phyloP scores from a whole-genome alignment of 352 stramenopile species.

The Phytophthora aleatoria region DNA sequence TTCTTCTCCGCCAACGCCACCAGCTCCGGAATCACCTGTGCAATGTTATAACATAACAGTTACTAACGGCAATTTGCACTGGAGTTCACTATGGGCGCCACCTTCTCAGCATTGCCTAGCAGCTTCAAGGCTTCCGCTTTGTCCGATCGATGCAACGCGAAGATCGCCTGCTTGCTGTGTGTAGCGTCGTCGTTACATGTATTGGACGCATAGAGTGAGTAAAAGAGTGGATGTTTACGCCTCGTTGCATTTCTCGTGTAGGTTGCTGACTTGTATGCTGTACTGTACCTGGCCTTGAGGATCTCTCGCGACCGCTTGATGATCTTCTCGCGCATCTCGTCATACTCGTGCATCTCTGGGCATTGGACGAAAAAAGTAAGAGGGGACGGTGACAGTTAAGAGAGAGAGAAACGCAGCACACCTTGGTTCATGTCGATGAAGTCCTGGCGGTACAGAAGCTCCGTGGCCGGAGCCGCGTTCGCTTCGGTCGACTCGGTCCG shows the following conservation, averaged over 20 bases:
- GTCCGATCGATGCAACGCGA: conserved; percentile 91
- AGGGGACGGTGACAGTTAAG: not conserved
- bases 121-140: conserved; percentile 54
- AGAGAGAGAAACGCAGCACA: conserved; percentile 1
- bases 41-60: conserved; percentile 10
- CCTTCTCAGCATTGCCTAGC: conserved; percentile 57
- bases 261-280: not conserved
- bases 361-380: not conserved
- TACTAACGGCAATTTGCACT: not conserved
- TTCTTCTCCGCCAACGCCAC: conserved; percentile 83
- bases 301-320: conserved; percentile 96
- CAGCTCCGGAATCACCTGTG: conserved; percentile 76
- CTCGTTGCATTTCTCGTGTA: not conserved
- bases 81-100: conserved; percentile 8
- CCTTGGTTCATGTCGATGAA: conserved; percentile 62
- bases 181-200: conserved; percentile 13
- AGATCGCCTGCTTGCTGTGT: conserved; percentile 94
- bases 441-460: conserved; percentile 48
- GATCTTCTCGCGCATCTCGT: conserved; percentile 92
- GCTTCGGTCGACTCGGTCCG: conserved; percentile 12
- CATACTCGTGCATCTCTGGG: conserved; percentile 90
- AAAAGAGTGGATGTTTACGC: not conserved
- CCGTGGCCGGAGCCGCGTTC: conserved; percentile 1
- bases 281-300: conserved; percentile 87
- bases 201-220: conserved; percentile 6